phyloP scores from a whole-genome alignment of 345 rosid species.

The Heritiera littoralis region DNA sequence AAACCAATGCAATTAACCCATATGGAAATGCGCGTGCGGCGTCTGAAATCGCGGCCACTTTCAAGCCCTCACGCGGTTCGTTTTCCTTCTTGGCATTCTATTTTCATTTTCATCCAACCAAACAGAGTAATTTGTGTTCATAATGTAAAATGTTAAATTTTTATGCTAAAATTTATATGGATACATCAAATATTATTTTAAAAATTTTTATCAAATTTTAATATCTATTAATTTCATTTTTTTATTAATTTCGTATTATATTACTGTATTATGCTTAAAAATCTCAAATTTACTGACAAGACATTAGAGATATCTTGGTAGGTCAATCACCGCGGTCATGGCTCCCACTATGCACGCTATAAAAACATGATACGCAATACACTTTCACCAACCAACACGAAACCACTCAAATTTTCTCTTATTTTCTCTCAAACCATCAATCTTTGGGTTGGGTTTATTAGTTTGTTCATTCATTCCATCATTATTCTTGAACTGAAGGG shows the following conservation, averaged over 20 bases:
- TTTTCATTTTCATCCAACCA: too few species aligned
- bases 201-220: too few species aligned
- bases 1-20: constrained; percentile 9
- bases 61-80: constrained; percentile 25
- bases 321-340: background rate
- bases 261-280: too few species aligned
- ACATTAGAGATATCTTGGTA: background rate
- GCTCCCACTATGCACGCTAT: background rate
- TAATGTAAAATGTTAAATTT: too few species aligned
- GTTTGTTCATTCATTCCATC: background rate
- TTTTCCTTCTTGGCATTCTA: too few species aligned
- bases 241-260: too few species aligned
- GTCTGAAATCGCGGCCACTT: constrained; percentile 45
- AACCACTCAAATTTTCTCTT: background rate
- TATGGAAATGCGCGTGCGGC: constrained; percentile 46
- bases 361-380: background rate
- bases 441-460: background rate
- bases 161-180: too few species aligned
- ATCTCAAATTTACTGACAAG: too few species aligned
- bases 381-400: background rate
- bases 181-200: too few species aligned
- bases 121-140: too few species aligned
- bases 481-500: background rate
- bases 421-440: background rate
- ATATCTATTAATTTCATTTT: too few species aligned